phyloP scores from a whole-genome alignment of 164 flowering plant genomes.

The Euptelea pleiosperma region DNA sequence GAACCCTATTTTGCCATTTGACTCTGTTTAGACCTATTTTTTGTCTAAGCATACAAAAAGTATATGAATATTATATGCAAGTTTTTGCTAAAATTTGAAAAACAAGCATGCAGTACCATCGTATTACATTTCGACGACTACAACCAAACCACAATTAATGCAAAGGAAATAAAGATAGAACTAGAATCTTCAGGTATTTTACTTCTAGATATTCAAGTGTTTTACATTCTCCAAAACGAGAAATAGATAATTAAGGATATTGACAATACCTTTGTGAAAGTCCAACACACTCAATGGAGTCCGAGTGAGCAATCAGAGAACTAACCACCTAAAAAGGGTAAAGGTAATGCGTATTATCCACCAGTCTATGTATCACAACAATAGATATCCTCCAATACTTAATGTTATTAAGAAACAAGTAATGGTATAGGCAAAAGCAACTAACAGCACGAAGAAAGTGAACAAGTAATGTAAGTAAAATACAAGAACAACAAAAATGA shows the following conservation, averaged over 20 bases:
- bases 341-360: too few species aligned
- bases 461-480: background rate
- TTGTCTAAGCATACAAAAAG: too few species aligned
- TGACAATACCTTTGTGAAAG: slow-evolving; percentile 52
- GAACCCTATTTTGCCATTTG: too few species aligned
- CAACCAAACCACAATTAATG: too few species aligned
- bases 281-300: slow-evolving; percentile 76
- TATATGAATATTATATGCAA: too few species aligned
- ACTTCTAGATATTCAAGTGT: background rate
- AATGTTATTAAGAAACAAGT: background rate
- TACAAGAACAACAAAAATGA: background rate
- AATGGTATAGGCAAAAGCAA: background rate
- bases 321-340: slow-evolving; percentile 58
- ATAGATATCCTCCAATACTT: background rate
- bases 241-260: background rate
- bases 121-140: too few species aligned
- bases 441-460: background rate
- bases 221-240: background rate
- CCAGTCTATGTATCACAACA: background rate
- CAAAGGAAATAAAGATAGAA: too few species aligned
- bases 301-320: slow-evolving; percentile 67
- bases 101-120: too few species aligned
- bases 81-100: too few species aligned
- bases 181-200: background rate
- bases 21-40: too few species aligned